Percentiles rank a stretch among this genome's conserved stretches.
phyloP scores from a whole-genome alignment of 805 yeast genomes.

The Lachancea mirantina region DNA sequence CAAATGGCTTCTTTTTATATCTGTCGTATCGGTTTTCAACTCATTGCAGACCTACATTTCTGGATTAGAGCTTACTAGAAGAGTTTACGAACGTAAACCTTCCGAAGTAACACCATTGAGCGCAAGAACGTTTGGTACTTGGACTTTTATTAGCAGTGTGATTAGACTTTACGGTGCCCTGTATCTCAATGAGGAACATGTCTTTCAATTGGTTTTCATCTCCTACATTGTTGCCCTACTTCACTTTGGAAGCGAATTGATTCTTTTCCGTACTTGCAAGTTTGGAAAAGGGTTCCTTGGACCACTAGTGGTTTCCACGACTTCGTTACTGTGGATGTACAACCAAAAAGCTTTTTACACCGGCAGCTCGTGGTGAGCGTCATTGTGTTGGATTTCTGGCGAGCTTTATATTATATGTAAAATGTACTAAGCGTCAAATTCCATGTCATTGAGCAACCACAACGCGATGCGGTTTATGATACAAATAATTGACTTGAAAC shows the following conservation, averaged over 20 bases:
- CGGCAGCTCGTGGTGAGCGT: conserved; percentile 18
- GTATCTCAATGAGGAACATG: conserved; percentile 56
- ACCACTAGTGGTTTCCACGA: conserved; percentile 74
- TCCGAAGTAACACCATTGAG: conserved; percentile 56
- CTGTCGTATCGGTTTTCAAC: conserved; percentile 88
- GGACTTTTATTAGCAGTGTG: conserved; percentile 85
- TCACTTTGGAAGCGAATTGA: conserved; percentile 82
- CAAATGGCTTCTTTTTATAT: conserved; percentile 72
- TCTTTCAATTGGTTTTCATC: conserved; percentile 71
- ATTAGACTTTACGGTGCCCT: conserved; percentile 86
- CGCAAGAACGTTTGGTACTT: conserved; percentile 97
- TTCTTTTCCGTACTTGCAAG: conserved; percentile 68
- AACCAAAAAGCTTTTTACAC: conserved; percentile 58
- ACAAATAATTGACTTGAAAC: background rate
- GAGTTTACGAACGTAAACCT: conserved; percentile 67
- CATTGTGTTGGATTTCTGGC: background rate
- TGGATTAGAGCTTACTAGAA: conserved; percentile 65
- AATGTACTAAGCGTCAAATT: too few species aligned
- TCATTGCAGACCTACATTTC: conserved; percentile 78
- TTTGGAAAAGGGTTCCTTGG: conserved; percentile 86
- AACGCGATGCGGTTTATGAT: background rate
- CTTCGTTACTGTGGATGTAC: conserved; percentile 77
- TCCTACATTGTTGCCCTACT: conserved; percentile 75
- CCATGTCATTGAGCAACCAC: too few species aligned
- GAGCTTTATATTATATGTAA: too few species aligned